Percentiles rank a stretch among this genome's conserved stretches.
Conservation (phyloP, 192 early-diverging fungal genomes). For the Dispira simplex region DNA sequence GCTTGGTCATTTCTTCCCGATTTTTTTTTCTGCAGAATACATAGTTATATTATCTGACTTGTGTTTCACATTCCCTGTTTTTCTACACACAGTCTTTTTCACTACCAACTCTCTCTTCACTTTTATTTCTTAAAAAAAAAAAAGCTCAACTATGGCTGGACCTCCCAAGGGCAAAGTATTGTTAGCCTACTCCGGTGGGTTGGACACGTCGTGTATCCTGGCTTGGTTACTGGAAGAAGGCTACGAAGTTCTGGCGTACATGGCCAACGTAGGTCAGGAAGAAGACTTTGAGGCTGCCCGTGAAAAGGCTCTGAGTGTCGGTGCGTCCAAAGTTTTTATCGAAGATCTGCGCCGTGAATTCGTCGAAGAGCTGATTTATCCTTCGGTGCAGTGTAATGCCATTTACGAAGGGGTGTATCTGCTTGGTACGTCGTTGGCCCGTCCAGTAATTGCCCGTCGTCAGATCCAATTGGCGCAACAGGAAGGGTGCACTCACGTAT, state of each 20-base stretch:
- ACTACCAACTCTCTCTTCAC: too few species aligned
- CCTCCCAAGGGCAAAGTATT: slow-evolving; percentile 71
- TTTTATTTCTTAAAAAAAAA: too few species aligned
- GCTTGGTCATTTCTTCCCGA: too few species aligned
- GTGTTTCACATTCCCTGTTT: too few species aligned
- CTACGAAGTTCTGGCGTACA: slow-evolving; percentile 93
- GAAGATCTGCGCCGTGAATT: slow-evolving; percentile 93
- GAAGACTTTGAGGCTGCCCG: slow-evolving; percentile 95
- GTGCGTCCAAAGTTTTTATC: slow-evolving; percentile 88
- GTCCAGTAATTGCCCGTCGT: slow-evolving; percentile 83
- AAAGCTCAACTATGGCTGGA: slow-evolving; percentile 17
- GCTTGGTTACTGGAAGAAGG: slow-evolving; percentile 97
- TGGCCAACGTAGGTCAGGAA: slow-evolving; percentile 98
- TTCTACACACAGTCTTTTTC: too few species aligned
- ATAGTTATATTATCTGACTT: too few species aligned
- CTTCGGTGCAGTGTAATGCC: slow-evolving; percentile 86
- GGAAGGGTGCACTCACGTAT: slow-evolving; percentile 91
- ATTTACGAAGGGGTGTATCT: slow-evolving; percentile 95
- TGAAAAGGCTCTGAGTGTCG: slow-evolving; percentile 82
- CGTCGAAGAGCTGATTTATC: slow-evolving; percentile 84
- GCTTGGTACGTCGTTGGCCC: slow-evolving; percentile 92
- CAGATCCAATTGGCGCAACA: slow-evolving; percentile 85
- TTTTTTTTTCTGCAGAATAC: too few species aligned
- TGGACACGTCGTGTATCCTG: slow-evolving; percentile 98
- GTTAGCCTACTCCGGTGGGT: slow-evolving; percentile 93